Base-by-base conservation (phyloP, 805 yeast species). In the Barnettozyma botsteinii region DNA sequence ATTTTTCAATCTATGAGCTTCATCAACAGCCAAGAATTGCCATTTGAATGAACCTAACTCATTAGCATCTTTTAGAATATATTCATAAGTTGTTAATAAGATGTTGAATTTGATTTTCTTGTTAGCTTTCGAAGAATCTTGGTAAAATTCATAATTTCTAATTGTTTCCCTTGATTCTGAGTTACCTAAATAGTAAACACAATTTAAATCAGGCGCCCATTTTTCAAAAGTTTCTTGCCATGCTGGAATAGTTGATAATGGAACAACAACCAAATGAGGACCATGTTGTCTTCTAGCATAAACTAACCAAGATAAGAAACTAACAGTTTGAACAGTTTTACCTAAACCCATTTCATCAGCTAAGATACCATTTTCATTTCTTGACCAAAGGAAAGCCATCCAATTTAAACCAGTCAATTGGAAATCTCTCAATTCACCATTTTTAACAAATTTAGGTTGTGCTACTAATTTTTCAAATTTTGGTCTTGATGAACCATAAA, bases 291-390 rank as follows among this genome's bases (percentile, higher is more conserved):
- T 77, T 60, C 98, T 78, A 5, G 97, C 94, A 61, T 84, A 93
- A 29, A 93, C 78, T 37, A 93, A 72, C 98, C 98, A 93, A 33
- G 96, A 84, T 48, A 93, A 68, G 56, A 93, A 93, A 3, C 96
- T 75, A 12, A 93, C 96, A 0, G 98, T 93, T 64, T 93, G 98
- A 13, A 93, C 96, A 9, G 98, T 93, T 58, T 93, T 93, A 48
- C 98, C 98, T 40, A 93, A 72, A 40, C 98, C 98, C 98, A 93
- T 93, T 62, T 93, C 98, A 67, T 93, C 98, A 5, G 98, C 98
- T 31, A 93, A 67, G 37, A 93, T 93, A 41, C 98, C 98, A 61
- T 93, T 93, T 65, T 93, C 97, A 62, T 91, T 86, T 55, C 97
- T 77, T 4, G 96, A 86, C 98, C 98, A 93, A 46, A 93, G 67